Percentiles rank a stretch among this genome's conserved stretches.
phyloP scores from a whole-genome alignment of 345 rosid genomes.

The Populus deltoides region DNA sequence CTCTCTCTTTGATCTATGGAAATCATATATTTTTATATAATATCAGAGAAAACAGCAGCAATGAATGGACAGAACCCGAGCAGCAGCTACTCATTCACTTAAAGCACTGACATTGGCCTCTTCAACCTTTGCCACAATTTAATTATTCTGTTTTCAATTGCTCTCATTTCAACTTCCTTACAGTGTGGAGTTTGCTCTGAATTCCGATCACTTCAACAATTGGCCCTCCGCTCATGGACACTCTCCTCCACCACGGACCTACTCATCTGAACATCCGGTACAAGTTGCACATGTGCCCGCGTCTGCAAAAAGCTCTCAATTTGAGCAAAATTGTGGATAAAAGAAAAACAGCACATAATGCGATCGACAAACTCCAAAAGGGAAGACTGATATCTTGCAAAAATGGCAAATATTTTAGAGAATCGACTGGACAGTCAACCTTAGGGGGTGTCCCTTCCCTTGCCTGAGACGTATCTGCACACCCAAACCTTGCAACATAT shows the following conservation, averaged over 20 bases:
- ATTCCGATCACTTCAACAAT: not conserved
- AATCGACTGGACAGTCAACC: too few relatives aligned
- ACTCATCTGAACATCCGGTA: not conserved
- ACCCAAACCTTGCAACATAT: too few relatives aligned
- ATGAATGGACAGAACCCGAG: not conserved
- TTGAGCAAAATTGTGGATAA: too few relatives aligned
- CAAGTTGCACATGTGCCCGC: not conserved
- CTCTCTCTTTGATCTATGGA: too few relatives aligned
- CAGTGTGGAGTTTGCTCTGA: not conserved
- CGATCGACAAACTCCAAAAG: too few relatives aligned
- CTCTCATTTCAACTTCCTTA: not conserved
- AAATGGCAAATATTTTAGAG: too few relatives aligned
- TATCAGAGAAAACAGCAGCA: too few relatives aligned
- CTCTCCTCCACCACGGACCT: not conserved
- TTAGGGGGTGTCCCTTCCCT: too few relatives aligned
- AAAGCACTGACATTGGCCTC: not conserved
- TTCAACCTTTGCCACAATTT: not conserved
- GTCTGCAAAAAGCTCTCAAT: not conserved
- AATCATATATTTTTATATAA: too few relatives aligned
- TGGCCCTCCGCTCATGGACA: not conserved
- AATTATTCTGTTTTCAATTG: not conserved
- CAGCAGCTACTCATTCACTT: not conserved
- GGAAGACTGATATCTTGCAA: too few relatives aligned
- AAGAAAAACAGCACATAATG: too few relatives aligned
- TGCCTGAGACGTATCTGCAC: too few relatives aligned